A percentile compares a stretch with the other conserved stretches of the same genome.
Conservation (phyloP, 2,329 filamentous ascomycete genomes). For the Cladosporium sp. region DNA sequence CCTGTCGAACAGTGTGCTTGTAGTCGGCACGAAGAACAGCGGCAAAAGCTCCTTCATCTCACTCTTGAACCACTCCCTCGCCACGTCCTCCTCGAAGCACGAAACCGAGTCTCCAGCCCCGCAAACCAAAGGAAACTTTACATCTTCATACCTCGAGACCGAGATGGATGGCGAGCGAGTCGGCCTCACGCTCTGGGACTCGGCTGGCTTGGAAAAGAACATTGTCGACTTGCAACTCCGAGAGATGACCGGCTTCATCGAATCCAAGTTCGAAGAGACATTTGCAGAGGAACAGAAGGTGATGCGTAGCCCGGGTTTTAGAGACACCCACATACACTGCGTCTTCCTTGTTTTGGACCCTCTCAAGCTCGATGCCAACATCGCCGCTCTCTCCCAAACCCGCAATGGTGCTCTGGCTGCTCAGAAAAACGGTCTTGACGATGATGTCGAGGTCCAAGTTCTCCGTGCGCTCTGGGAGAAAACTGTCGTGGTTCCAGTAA, state of each 20-base stretch:
- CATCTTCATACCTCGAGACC: conserved; percentile 84
- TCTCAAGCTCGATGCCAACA: conserved; percentile 71
- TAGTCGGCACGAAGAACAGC: conserved; percentile 78
- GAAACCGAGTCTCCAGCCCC: conserved; percentile 25
- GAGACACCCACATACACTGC: conserved; percentile 95
- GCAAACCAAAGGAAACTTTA: conserved; percentile 51
- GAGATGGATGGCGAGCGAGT: conserved; percentile 90
- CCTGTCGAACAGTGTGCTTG: conserved; percentile 61
- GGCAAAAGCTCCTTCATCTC: conserved; percentile 97
- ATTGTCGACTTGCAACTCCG: conserved; percentile 90
- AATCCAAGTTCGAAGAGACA: conserved; percentile 97
- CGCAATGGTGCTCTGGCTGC: conserved; percentile 26
- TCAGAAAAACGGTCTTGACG: conserved; percentile 64
- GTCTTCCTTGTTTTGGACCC: conserved; percentile 91
- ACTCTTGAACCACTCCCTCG: conserved; percentile 81
- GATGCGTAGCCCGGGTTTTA: conserved; percentile 80
- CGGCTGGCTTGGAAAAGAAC: conserved; percentile 87
- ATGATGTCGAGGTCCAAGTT: conserved; percentile 85
- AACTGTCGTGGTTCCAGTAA: conserved; percentile 90
- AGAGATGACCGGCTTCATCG: conserved; percentile 84
- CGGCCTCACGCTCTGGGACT: conserved; percentile 93
- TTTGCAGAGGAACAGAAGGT: conserved; percentile 98
- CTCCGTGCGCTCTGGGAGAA: conserved; percentile 83
- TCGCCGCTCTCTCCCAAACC: conserved; percentile 16
- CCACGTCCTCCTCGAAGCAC: conserved; percentile 74